Evolutionary conservation across 2,329 filamentous ascomycete species (phyloP).

Genomic region (Colletotrichum godetiae): DNA sequence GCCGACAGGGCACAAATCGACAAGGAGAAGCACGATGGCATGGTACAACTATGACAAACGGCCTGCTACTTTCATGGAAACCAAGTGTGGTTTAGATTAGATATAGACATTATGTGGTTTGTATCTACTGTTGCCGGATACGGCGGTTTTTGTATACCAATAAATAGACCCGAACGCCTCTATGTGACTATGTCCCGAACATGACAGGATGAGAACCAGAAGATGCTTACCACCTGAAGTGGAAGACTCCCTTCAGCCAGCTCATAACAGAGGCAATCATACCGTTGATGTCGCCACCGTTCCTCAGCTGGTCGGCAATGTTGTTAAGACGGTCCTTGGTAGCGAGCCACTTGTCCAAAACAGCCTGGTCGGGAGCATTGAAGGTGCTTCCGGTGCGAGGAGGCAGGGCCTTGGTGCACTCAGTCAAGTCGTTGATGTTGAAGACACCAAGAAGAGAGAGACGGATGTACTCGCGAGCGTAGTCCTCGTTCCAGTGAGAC

Average conservation of each 20-base stretch:
- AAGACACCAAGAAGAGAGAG: conserved; percentile 65
- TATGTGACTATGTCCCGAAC: neutral
- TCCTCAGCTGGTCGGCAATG: conserved; percentile 48
- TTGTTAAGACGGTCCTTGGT: conserved; percentile 51
- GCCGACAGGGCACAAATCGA: no score
- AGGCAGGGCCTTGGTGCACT: conserved; percentile 65
- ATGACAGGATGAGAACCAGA: neutral
- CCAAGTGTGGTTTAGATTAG: neutral
- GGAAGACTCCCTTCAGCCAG: conserved; percentile 27
- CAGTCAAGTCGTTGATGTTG: conserved; percentile 65
- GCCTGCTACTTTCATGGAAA: neutral
- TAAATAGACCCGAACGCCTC: conserved; percentile 10
- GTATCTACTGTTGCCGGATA: conserved; percentile 18
- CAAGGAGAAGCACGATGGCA: neutral
- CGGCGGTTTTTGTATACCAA: conserved; percentile 5
- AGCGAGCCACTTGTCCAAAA: conserved; percentile 37
- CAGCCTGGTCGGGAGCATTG: conserved; percentile 29
- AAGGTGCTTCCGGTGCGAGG: conserved; percentile 39
- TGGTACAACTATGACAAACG: neutral
- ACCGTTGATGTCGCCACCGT: conserved; percentile 17
- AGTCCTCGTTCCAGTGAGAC: conserved; percentile 58
- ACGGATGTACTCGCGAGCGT: conserved; percentile 63
- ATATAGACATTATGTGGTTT: conserved; percentile 23
- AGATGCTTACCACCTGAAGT: neutral
- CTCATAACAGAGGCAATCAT: conserved; percentile 13